Base-by-base conservation (phyloP, 2,329 filamentous ascomycete genomes). In the Tolypocladium tropicale region DNA sequence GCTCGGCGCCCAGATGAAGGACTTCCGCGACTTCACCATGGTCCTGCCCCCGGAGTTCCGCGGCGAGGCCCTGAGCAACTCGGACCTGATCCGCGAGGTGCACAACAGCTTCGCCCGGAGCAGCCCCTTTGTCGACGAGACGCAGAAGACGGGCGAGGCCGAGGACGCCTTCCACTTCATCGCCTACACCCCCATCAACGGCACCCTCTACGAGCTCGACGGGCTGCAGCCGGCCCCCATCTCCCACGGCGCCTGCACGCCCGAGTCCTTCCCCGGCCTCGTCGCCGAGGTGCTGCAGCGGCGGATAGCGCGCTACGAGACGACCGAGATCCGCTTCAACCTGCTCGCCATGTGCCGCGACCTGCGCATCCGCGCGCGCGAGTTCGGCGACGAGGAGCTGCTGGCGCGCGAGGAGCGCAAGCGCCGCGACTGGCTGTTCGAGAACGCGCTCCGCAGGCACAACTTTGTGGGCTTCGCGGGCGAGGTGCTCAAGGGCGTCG, bases 151-250 rank as follows among this genome's bases (percentile, higher is more conserved):
- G 12, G 81, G 82, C 16, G 83, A 84, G 59, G 79, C 89, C 55
- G 91, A 95, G 65, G 94, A 97, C 67, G 89, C 93, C 32, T 99
- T 95, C 75, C 94, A 99, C 76, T 99, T 99, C 72, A 91, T 99
- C 65, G 94, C 92, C 34, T 99, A 99, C 74, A 92, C 90, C 10
- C 82, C 86, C 55, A 80, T 96, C 62, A 82, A 87, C 67, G 87
- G 86, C 61, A 84, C 76, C 5, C 80, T 99, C 55, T 99, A 96
- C 78, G 94, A 99, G 75, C 81, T 99, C 54, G 94, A 99, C 72
- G 94, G 94, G 21, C 78, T 99, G 61, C 93, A 97, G 74, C 90
- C 91, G 4, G 88, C 89, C 56, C 94, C 94, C 55, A 96, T 99
- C 64, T 85, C 83, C 53, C 94, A 99, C 73, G 94, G 93, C 32